A percentile compares a stretch with the other conserved stretches of the same genome.
These are phyloP conservation scores for Cyamopsis tetragonoloba DNA, from an alignment of 306 rosid genomes.

Conservation along the genomic window DNA sequence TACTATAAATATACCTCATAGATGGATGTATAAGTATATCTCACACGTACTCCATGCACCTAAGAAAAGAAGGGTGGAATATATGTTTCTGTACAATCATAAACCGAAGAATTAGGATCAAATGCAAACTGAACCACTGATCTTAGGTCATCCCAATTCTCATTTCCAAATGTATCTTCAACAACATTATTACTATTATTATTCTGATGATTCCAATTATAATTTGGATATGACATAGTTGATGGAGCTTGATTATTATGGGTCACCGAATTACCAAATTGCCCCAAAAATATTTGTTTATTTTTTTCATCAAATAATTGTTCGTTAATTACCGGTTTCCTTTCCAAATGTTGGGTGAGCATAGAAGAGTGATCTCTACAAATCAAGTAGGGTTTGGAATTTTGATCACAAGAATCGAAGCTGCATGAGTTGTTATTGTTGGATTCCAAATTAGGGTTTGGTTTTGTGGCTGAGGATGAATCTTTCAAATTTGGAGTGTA, in stretches of 20 bases:
- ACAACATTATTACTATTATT: too few relatives aligned
- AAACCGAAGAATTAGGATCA: constrained; percentile 27
- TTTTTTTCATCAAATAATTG: constrained; percentile 30
- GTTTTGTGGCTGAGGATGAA: background rate
- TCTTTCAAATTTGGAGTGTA: constrained; percentile 37
- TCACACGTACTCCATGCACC: background rate
- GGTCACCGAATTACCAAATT: background rate
- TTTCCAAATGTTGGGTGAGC: constrained; percentile 27
- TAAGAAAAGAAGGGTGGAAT: background rate
- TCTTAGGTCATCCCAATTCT: constrained; percentile 64
- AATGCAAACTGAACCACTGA: constrained; percentile 50
- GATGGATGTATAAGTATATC: too few relatives aligned
- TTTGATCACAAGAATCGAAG: constrained; percentile 47
- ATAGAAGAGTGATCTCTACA: constrained; percentile 31
- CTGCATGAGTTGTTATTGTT: constrained; percentile 47
- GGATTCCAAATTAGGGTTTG: constrained; percentile 27
- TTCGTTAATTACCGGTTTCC: constrained; percentile 18
- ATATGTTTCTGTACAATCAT: constrained; percentile 29
- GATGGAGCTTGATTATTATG: constrained; percentile 22
- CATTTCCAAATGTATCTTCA: constrained; percentile 36
- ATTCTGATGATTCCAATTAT: constrained; percentile 41
- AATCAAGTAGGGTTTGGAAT: constrained; percentile 9
- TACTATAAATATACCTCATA: background rate
- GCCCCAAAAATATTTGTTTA: constrained; percentile 18
- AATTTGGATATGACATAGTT: constrained; percentile 26